Percentiles rank a stretch among this genome's conserved stretches.
phyloP scores from a whole-genome alignment of 176 grass and related monocot species.

The Areca catechu region DNA sequence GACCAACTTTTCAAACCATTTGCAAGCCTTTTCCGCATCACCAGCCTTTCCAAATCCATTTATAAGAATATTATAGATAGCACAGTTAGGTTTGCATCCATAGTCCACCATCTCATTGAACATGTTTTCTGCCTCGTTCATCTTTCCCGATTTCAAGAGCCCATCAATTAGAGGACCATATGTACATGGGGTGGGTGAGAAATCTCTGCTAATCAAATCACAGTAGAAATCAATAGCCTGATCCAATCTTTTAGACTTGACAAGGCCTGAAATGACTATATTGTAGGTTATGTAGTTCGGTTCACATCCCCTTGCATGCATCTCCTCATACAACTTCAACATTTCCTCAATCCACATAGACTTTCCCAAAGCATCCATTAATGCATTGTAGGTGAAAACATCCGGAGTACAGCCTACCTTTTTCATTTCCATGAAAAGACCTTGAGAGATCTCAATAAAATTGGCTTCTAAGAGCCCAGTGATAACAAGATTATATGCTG shows the following conservation, averaged over 20 bases:
- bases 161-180: constrained; percentile 92
- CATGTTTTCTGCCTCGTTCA: constrained; percentile 60
- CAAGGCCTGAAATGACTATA: constrained; percentile 85
- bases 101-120: constrained; percentile 69
- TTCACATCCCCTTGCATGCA: constrained; percentile 53
- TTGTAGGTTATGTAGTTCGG: constrained; percentile 73
- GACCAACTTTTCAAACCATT: constrained; percentile 60
- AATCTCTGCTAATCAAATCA: constrained; percentile 48
- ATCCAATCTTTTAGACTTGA: constrained; percentile 57
- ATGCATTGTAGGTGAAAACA: constrained; percentile 70
- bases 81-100: constrained; percentile 65
- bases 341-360: constrained; percentile 64
- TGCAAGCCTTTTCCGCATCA: constrained; percentile 42
- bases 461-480: constrained; percentile 59
- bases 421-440: constrained; percentile 77
- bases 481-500: constrained; percentile 75
- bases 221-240: constrained; percentile 72
- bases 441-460: constrained; percentile 37
- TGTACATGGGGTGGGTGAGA: constrained; percentile 68
- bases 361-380: constrained; percentile 82
- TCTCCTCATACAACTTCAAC: constrained; percentile 67
- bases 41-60: constrained; percentile 67
- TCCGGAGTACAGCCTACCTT: constrained; percentile 44
- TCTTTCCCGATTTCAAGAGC: constrained; percentile 56
- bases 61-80: constrained; percentile 88